These are phyloP conservation scores for Murraya koenigii DNA, from an alignment of 345 rosid species.

Conservation along the genomic window DNA sequence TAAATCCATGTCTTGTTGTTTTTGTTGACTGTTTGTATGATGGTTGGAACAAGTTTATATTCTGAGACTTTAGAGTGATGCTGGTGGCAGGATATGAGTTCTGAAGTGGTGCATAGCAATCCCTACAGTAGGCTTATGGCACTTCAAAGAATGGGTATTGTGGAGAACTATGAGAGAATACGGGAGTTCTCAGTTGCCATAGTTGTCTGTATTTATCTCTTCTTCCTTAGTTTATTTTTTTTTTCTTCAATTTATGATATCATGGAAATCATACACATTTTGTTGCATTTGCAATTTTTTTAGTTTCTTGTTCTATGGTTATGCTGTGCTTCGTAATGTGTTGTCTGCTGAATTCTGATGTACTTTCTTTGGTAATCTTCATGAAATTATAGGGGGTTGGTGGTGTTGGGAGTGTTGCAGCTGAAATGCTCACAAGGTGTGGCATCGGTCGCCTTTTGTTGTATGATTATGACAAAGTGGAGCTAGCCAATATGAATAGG, in stretches of 20 bases:
- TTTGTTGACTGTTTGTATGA: background rate
- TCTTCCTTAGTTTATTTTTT: constrained; percentile 7
- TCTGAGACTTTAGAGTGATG: background rate
- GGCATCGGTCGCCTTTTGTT: constrained; percentile 94
- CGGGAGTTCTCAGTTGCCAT: constrained; percentile 92
- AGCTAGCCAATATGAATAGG: constrained; percentile 96
- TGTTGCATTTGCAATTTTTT: background rate
- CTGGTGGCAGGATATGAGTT: constrained; percentile 79
- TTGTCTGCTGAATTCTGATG: background rate
- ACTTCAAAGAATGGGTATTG: constrained; percentile 97
- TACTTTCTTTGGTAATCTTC: constrained; percentile 1
- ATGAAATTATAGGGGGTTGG: constrained; percentile 72
- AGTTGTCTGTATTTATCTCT: constrained; percentile 68
- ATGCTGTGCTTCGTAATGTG: background rate
- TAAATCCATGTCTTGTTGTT: background rate
- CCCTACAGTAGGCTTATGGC: constrained; percentile 99
- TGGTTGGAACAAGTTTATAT: background rate
- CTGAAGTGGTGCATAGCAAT: constrained; percentile 94
- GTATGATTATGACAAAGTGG: constrained; percentile 95
- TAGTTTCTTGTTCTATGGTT: background rate
- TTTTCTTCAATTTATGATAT: background rate
- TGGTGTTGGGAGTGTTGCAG: constrained; percentile 98
- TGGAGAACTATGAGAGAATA: constrained; percentile 80
- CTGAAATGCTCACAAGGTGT: constrained; percentile 98
- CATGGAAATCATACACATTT: background rate